Base-by-base conservation (phyloP, 169 alveolate genomes). In the Eimeria tenella region DNA sequence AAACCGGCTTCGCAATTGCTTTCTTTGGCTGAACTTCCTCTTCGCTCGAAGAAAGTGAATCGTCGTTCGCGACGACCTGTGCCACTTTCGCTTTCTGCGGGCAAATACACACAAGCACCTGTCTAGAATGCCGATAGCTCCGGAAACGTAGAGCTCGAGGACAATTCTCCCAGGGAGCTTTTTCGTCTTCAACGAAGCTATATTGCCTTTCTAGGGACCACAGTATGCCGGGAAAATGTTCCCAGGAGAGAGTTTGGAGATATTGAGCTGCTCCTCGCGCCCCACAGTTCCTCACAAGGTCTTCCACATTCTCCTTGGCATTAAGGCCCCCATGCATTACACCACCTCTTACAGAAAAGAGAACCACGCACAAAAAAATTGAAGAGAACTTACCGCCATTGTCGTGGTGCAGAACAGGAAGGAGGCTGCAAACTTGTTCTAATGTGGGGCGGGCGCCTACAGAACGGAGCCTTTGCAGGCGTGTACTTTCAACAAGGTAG, bases 1-100 rank as follows among this genome's bases (percentile, higher is more conserved):
- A 56, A 3, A 55, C n/a, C 89, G 50, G 50, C 55, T 65, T 23
- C n/a, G 91, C 50, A 5, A 83, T 21, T 21, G 77, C 52, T 62
- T 83, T 83, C 77, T 62, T 56, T 60, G 79, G 91, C 91, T 83
- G 91, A 50, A 83, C 91, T 83, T 83, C 91, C 11, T 83, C 91
- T 42, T 83, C 91, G 50, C 91, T 83, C 6, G 91, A 83, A 83
- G 77, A 81, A n/a, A 75, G 63, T 23, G 91, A 83, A 19, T 83
- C 91, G 91, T 83, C 91, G 56, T 77, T 83, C 49, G 77, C 91
- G 31, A 83, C 91, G 31, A 79, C 77, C 62, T 83, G 91, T 63
- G 79, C 91, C 49, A 62, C 91, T 60, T 83, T 83, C 53, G 79
- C 91, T 31, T 83, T 83, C 91, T 83, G 91, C 79, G 52, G 13